Evolutionary conservation across 2,329 filamentous ascomycete genomes (phyloP), one percentile per base, ranked within the genome.

Genomic region (Diaporthe aspalathi): DNA sequence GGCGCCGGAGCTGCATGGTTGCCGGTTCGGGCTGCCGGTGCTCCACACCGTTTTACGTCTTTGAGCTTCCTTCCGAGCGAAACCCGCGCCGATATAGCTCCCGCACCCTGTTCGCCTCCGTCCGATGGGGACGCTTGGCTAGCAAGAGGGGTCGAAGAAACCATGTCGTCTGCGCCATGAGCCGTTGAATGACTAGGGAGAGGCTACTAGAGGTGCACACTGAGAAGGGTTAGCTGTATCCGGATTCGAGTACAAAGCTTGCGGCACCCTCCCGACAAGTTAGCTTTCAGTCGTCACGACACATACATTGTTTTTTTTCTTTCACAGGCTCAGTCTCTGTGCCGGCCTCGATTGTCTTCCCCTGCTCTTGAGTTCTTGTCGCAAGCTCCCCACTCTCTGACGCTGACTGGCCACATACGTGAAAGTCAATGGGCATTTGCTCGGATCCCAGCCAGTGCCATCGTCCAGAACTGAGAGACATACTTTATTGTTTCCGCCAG

Each of bases 11-110:
- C 5, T 50, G 45, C 29, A 49, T 65, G 60, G 43, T 65, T 65
- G 60, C 60, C 60, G 60, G 60, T 50, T 50, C 45, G 60, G 60
- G 60, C 60, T 65, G 60, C 60, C 60, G 60, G 60, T 65, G 45
- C 60, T 50, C 60, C 60, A 65, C 60, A 65, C n/a, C 45, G 47
- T 50, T 43, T 49, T 38, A 24, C 32, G n/a, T 65, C 12, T 65
- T 29, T 65, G 47, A 65, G 45, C 27, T 50, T 50, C 60, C 60
- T 17, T 50, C 60, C 45, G 60, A 65, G 60, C 60, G 45, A 65
- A 50, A 65, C 45, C 60, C 45, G 60, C 54, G 43, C 60, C 60
- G 60, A 63, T 63, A 29, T 63, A 63, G 60, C 27, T 49, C 43
- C 8, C n/a, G 20, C 60, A 49, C 43, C 57, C 40, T 63, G 40